phyloP scores from a whole-genome alignment of 1,284 basidiomycete genomes.

The Ustilago nuda region DNA sequence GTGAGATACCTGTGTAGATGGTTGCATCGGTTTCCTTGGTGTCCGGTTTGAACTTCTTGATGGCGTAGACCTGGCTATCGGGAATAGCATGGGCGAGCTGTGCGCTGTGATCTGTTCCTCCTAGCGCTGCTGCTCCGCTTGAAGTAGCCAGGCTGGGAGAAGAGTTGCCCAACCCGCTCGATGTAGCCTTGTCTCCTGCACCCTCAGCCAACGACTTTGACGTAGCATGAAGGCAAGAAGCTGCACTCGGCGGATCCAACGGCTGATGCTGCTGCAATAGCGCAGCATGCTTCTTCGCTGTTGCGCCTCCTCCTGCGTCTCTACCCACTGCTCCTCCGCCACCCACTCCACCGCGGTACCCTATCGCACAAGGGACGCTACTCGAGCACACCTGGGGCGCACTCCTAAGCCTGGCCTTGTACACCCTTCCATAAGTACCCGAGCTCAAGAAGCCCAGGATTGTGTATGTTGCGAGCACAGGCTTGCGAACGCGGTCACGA shows the following conservation, averaged over 20 bases:
- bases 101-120: slow-evolving; percentile 1
- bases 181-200: slow-evolving; percentile 13
- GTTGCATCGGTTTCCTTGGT: slow-evolving; percentile 72
- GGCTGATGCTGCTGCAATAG: slow-evolving; percentile 35
- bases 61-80: slow-evolving; percentile 76
- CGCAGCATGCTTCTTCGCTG: slow-evolving; percentile 24
- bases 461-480: slow-evolving; percentile 74
- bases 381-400: background rate
- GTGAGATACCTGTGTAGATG: slow-evolving; percentile 96
- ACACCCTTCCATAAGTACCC: slow-evolving; percentile 96
- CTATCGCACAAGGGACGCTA: background rate
- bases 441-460: slow-evolving; percentile 98
- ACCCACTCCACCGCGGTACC: background rate
- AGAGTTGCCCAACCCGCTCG: slow-evolving; percentile 7
- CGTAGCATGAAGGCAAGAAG: slow-evolving; percentile 28
- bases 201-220: slow-evolving; percentile 25
- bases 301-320: background rate
- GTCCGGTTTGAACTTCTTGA: slow-evolving; percentile 99
- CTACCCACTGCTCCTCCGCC: background rate
- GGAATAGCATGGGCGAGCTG: slow-evolving; percentile 7
- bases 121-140: slow-evolving; percentile 3
- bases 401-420: slow-evolving; percentile 81
- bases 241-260: slow-evolving; percentile 27
- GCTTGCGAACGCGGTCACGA: slow-evolving; percentile 51
- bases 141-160: slow-evolving; percentile 26